These are phyloP conservation scores for Xerocomellus intermedius DNA, from an alignment of 768 basidiomycete genomes.

Conservation along the genomic window DNA sequence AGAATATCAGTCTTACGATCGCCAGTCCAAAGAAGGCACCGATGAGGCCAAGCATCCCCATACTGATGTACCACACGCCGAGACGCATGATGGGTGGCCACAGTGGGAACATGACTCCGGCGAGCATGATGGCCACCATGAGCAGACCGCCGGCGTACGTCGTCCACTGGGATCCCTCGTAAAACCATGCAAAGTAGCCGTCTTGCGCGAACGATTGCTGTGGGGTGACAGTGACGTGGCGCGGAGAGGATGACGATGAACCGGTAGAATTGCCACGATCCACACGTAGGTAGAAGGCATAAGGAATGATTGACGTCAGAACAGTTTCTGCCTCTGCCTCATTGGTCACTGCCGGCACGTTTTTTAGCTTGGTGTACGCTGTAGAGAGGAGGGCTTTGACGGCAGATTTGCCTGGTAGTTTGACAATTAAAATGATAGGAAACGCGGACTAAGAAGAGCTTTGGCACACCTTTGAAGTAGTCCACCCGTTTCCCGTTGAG, in stretches of 20 bases:
- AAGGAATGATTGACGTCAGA: constrained; percentile 70
- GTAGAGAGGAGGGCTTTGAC: constrained; percentile 90
- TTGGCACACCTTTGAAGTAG: constrained; percentile 89
- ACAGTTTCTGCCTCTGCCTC: constrained; percentile 74
- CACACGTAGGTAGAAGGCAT: constrained; percentile 91
- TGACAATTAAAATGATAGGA: neutral
- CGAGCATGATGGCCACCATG: constrained; percentile 93
- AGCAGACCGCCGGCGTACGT: constrained; percentile 86
- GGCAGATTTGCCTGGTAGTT: constrained; percentile 77
- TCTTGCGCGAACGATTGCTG: constrained; percentile 77
- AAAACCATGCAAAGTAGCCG: constrained; percentile 96
- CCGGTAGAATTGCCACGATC: constrained; percentile 59
- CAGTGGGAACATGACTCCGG: constrained; percentile 98
- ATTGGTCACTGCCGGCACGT: constrained; percentile 65
- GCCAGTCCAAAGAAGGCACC: constrained; percentile 90
- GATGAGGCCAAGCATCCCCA: constrained; percentile 83
- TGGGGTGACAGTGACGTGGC: constrained; percentile 68
- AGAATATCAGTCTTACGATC: constrained; percentile 89
- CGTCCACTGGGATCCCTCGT: constrained; percentile 91
- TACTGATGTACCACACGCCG: constrained; percentile 94
- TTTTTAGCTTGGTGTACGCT: constrained; percentile 86
- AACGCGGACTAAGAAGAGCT: neutral
- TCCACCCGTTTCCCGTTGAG: constrained; percentile 93
- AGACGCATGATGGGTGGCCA: constrained; percentile 93
- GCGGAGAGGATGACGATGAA: constrained; percentile 65